Conservation (phyloP, 768 basidiomycete species). For the Amylocystis lapponica region DNA sequence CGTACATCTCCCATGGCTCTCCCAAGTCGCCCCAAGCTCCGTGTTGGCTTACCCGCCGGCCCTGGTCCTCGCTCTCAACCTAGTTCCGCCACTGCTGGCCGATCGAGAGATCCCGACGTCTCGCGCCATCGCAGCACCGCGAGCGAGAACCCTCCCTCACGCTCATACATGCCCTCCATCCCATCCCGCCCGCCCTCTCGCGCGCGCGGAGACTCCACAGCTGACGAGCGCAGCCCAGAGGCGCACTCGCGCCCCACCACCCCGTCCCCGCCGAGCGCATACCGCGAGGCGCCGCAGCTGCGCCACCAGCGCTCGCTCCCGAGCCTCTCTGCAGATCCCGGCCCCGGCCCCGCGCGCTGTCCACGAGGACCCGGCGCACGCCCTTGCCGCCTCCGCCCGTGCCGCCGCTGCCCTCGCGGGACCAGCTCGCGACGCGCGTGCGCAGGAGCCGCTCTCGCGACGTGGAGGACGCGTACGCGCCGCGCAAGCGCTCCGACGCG, state of each 20-base stretch:
- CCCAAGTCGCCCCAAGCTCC: conserved; percentile 15
- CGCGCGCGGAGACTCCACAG: too few relatives aligned
- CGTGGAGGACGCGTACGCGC: too few relatives aligned
- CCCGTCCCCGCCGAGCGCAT: conserved; percentile 4
- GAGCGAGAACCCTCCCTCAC: conserved; percentile 11
- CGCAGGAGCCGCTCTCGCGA: background rate
- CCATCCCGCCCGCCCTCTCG: background rate
- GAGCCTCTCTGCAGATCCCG: conserved; percentile 6
- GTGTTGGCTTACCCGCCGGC: conserved; percentile 34
- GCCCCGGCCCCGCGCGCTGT: conserved; percentile 1
- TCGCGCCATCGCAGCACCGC: conserved; percentile 16
- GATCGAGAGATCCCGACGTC: conserved; percentile 4
- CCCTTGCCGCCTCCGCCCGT: conserved; percentile 4
- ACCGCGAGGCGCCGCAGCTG: conserved; percentile 9
- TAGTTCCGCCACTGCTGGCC: conserved; percentile 5
- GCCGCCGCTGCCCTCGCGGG: conserved; percentile 8
- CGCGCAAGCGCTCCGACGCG: conserved; percentile 8
- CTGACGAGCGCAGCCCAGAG: too few relatives aligned
- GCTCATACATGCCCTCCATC: conserved; percentile 2
- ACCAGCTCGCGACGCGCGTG: conserved; percentile 4
- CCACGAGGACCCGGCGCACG: background rate
- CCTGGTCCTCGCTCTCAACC: conserved; percentile 34
- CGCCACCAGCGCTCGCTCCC: conserved; percentile 18
- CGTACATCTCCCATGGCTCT: conserved; percentile 13
- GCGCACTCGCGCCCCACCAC: too few relatives aligned